Percentiles rank a stretch among this genome's conserved stretches.
Evolutionary conservation across 2,329 filamentous ascomycete species (phyloP).

Genomic region (Neofusicoccum kwambonambiense): DNA sequence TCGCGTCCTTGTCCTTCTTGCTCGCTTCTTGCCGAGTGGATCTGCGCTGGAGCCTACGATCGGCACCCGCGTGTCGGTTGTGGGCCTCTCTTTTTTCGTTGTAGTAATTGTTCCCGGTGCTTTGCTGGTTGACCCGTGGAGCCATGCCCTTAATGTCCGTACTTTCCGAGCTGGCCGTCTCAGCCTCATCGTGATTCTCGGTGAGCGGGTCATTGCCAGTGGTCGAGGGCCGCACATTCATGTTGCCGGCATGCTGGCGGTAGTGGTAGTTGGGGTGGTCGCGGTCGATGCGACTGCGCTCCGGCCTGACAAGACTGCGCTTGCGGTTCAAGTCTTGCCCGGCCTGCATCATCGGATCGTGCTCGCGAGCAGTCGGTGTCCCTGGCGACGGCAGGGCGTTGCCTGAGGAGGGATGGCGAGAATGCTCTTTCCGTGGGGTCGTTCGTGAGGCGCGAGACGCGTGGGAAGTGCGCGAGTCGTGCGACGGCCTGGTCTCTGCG

Average conservation of each 20-base stretch:
- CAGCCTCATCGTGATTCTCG: conserved; percentile 61
- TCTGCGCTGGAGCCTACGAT: conserved; percentile 54
- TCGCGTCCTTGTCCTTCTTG: conserved; percentile 60
- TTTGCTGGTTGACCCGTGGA: conserved; percentile 45
- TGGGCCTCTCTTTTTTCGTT: conserved; percentile 36
- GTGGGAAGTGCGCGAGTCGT: conserved; percentile 24
- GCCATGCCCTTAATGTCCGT: conserved; percentile 52
- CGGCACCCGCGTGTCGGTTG: conserved; percentile 29
- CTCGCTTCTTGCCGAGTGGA: conserved; percentile 62
- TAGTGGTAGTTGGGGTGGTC: conserved; percentile 97
- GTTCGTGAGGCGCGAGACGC: conserved; percentile 22
- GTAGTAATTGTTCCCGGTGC: conserved; percentile 28
- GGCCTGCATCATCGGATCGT: conserved; percentile 53
- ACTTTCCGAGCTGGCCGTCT: conserved; percentile 63
- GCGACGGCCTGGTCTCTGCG: conserved; percentile 62
- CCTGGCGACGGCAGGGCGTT: conserved; percentile 47
- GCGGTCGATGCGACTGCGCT: conserved; percentile 78
- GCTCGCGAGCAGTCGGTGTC: conserved; percentile 39
- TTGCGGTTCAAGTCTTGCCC: conserved; percentile 65
- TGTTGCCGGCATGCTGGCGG: conserved; percentile 88
- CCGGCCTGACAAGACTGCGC: conserved; percentile 83
- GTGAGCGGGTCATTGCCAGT: conserved; percentile 88
- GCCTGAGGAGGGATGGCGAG: conserved; percentile 36
- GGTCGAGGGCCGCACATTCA: conserved; percentile 84
- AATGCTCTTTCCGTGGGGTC: conserved; percentile 41